Evolutionary conservation across 306 rosid genomes (phyloP).

Genomic region (Acacia melanoxylon): DNA sequence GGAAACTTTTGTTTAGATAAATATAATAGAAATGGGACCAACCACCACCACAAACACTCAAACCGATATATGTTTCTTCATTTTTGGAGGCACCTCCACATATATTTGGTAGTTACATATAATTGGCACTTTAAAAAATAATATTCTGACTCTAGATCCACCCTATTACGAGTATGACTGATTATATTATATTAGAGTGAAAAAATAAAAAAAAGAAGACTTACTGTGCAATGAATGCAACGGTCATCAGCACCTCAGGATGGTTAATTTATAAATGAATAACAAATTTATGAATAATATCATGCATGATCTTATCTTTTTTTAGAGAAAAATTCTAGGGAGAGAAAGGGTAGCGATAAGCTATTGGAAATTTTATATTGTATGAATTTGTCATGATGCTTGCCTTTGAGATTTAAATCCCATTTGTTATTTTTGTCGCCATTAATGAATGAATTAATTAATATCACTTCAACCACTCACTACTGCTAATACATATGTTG

Average conservation of each 20-base stretch:
- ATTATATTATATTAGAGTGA: background rate
- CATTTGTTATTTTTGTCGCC: background rate
- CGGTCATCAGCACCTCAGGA: background rate
- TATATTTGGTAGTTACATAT: background rate
- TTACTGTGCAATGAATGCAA: constrained; percentile 1
- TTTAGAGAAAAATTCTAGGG: too few relatives aligned
- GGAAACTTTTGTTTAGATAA: background rate
- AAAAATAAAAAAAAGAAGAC: background rate
- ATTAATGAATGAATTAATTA: too few relatives aligned
- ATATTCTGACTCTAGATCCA: constrained; percentile 4
- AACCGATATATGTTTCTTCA: background rate
- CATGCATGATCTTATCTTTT: background rate
- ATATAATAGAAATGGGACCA: background rate
- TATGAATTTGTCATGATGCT: background rate
- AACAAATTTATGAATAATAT: background rate
- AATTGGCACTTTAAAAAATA: background rate
- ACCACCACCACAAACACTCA: too few relatives aligned
- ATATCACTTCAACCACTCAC: too few relatives aligned
- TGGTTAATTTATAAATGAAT: constrained; percentile 4
- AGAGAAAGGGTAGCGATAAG: background rate
- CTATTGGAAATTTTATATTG: background rate
- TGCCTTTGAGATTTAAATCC: background rate
- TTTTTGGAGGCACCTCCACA: background rate
- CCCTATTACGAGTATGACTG: background rate
- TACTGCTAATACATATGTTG: too few relatives aligned